These are phyloP conservation scores for Curvularia verruculosa DNA, from an alignment of 2,329 filamentous ascomycete species.

Conservation along the genomic window DNA sequence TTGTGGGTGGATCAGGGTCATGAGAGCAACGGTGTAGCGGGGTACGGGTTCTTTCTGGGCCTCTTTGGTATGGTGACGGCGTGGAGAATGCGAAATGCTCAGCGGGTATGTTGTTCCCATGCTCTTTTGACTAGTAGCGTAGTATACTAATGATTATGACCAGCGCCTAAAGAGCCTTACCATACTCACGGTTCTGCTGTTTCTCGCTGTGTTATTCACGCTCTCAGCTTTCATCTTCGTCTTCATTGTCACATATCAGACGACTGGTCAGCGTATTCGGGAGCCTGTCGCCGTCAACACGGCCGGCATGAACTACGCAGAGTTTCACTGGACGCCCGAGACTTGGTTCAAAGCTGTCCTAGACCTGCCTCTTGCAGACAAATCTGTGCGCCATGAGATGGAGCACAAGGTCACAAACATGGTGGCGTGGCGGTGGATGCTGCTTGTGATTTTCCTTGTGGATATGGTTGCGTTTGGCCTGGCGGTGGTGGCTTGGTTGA, in stretches of 20 bases:
- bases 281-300: conserved; percentile 28
- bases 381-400: conserved; percentile 24
- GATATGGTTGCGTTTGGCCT: conserved; percentile 30
- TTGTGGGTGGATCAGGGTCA: conserved; percentile 43
- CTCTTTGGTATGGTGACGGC: conserved; percentile 39
- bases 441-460: conserved; percentile 37
- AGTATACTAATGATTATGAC: not conserved
- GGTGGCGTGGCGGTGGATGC: conserved; percentile 44
- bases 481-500: conserved; percentile 24
- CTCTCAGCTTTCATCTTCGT: conserved; percentile 41
- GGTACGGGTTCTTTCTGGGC: conserved; percentile 43
- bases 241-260: conserved; percentile 40
- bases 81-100: conserved; percentile 27
- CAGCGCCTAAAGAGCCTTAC: conserved; percentile 42
- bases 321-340: conserved; percentile 41
- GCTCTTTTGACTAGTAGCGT: not conserved
- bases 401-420: conserved; percentile 31
- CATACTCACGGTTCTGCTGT: conserved; percentile 43
- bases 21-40: conserved; percentile 37
- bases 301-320: conserved; percentile 28
- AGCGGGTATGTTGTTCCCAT: conserved; percentile 8
- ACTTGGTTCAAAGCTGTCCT: conserved; percentile 43
- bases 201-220: conserved; percentile 37
- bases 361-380: conserved; percentile 34
- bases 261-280: conserved; percentile 33